phyloP scores from a whole-genome alignment of 2,329 filamentous ascomycete species.

The Fusarium sp. region DNA sequence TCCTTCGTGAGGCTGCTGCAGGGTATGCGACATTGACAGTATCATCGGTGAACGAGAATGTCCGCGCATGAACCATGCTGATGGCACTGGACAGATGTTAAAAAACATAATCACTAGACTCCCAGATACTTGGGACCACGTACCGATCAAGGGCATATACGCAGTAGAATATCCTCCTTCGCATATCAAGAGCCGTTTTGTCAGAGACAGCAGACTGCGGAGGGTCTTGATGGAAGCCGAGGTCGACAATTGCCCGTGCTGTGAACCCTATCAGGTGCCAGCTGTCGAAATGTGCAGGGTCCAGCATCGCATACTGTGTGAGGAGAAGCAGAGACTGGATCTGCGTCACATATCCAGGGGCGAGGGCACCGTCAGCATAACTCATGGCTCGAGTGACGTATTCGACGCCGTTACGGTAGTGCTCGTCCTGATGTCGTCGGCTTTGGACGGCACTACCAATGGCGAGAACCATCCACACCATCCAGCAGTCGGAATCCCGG shows the following conservation, averaged over 20 bases:
- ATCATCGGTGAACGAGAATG: slow-evolving; percentile 94
- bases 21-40: slow-evolving; percentile 85
- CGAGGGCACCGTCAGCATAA: slow-evolving; percentile 83
- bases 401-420: slow-evolving; percentile 66
- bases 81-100: slow-evolving; percentile 70
- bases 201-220: slow-evolving; percentile 75
- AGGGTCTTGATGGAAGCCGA: slow-evolving; percentile 93
- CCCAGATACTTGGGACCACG: slow-evolving; percentile 34
- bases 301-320: slow-evolving; percentile 88
- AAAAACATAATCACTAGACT: neutral
- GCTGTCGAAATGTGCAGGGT: slow-evolving; percentile 90
- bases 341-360: slow-evolving; percentile 84
- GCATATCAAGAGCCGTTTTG: slow-evolving; percentile 76
- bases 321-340: slow-evolving; percentile 89
- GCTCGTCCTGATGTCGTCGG: slow-evolving; percentile 71
- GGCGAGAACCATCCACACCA: slow-evolving; percentile 88
- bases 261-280: slow-evolving; percentile 96
- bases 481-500: slow-evolving; percentile 81
- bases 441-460: slow-evolving; percentile 82
- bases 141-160: slow-evolving; percentile 90
- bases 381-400: slow-evolving; percentile 74
- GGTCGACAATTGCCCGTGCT: slow-evolving; percentile 85
- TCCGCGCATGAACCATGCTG: slow-evolving; percentile 85
- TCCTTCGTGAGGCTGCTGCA: slow-evolving; percentile 54
- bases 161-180: slow-evolving; percentile 88